These are phyloP conservation scores for Eimeria tenella DNA, from an alignment of 169 alveolate genomes.

Conservation along the genomic window DNA sequence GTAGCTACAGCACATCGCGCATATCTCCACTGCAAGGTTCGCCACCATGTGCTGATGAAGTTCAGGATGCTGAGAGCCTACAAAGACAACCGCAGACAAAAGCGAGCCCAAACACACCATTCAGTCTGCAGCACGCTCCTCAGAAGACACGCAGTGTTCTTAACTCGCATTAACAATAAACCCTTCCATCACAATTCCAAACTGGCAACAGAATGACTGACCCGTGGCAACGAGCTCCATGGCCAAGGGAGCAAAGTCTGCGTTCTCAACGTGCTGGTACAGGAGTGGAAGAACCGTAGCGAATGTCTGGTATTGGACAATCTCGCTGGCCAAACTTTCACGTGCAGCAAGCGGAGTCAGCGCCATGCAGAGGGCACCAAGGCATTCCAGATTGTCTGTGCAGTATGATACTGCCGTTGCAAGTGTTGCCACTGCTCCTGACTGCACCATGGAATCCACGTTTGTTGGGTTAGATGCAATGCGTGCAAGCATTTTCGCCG, in stretches of 20 bases:
- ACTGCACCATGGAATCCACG: constrained; percentile 88
- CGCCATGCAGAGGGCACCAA: constrained; percentile 91
- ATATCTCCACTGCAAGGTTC: constrained; percentile 92
- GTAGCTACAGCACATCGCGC: constrained; percentile 93
- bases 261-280: constrained; percentile 88
- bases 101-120: background rate
- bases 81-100: background rate
- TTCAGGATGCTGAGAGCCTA: constrained; percentile 92
- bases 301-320: constrained; percentile 85
- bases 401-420: constrained; percentile 91
- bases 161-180: too few species aligned
- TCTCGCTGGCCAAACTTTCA: constrained; percentile 84
- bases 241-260: constrained; percentile 81
- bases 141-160: too few species aligned
- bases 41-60: constrained; percentile 89
- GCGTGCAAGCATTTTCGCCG: constrained; percentile 91
- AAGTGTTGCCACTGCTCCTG: constrained; percentile 92
- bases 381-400: constrained; percentile 87
- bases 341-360: constrained; percentile 88
- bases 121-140: background rate
- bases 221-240: constrained; percentile 83
- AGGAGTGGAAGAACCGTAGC: constrained; percentile 90
- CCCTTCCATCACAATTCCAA: too few species aligned
- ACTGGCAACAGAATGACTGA: too few species aligned
- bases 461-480: constrained; percentile 90